Evolutionary conservation across 73 alveolate species (phyloP), one percentile per base, ranked within the genome.

Genomic region (Paramecium octaurelia): DNA sequence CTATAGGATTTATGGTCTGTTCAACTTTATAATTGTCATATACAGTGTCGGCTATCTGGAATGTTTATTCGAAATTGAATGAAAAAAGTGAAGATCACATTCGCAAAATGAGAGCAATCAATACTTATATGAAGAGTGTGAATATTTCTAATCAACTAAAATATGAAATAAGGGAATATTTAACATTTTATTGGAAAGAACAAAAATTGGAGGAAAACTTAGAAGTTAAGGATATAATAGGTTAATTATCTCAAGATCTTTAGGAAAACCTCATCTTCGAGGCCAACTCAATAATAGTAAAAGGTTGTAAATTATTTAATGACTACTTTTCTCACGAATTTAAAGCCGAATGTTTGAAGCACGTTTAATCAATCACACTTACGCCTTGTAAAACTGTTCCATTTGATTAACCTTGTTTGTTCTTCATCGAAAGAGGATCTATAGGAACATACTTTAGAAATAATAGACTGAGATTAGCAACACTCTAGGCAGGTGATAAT

Each of bases 131-230:
- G 91, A 23, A 46, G 20, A 24, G 73, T 48, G 57, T 48, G 36
- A 48, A 80, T 80, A 80, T 80, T n/a, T 80, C 91, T 6, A 44
- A 21, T 21, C 12, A 80, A 80, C 29, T 80, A 0, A 42, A 64
- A 80, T 80, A 80, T 46, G 57, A 80, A 80, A 80, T 80, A 10
- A 80, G 91, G 44, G 91, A 80, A 80, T 80, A 80, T 46, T 80
- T 80, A 35, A 80, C 91, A 44, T 80, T 80, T 42, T 80, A 31
- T 80, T 80, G 91, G 91, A 80, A 80, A 27, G 91, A 80, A 80
- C 10, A 80, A 80, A 43, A 40, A 46, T 14, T 44, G 7, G 76
- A 80, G 10, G 91, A 80, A 80, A 46, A 80, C n/a, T 38, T 80
- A 64, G 91, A 80, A 80, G 91, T 80, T 1, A 80, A 46, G 35